phyloP scores from a whole-genome alignment of 169 alveolate genomes.

The Pseudocohnilembus persalinus region DNA sequence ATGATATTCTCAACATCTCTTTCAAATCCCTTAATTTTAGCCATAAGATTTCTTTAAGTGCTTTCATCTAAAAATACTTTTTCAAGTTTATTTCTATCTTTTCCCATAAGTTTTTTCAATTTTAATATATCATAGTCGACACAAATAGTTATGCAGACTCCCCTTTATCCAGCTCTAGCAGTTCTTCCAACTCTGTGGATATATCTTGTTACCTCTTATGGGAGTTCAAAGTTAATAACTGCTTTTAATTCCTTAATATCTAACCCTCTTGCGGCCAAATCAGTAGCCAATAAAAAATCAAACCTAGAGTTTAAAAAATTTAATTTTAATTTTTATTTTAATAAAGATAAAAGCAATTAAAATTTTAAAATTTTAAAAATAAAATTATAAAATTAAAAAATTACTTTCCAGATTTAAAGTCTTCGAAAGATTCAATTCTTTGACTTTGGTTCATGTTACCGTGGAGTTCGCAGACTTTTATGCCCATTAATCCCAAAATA shows the following conservation, averaged over 20 bases:
- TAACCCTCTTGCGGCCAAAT: conserved; percentile 95
- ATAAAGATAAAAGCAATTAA: too few species aligned
- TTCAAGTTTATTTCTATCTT: conserved; percentile 19
- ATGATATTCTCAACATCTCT: conserved; percentile 31
- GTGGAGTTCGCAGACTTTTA: conserved; percentile 93
- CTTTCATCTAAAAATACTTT: conserved; percentile 11
- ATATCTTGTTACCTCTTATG: conserved; percentile 88
- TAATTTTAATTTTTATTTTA: too few species aligned
- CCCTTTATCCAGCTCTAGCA: conserved; percentile 91
- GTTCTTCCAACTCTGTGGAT: conserved; percentile 91
- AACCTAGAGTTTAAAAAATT: conserved; percentile 45
- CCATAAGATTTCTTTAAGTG: conserved; percentile 9
- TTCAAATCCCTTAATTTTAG: conserved; percentile 29
- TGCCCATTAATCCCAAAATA: conserved; percentile 82
- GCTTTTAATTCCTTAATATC: conserved; percentile 91
- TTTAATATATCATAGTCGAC: conserved; percentile 38
- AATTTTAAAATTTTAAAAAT: too few species aligned
- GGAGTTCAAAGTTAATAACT: conserved; percentile 92
- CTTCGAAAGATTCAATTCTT: conserved; percentile 91
- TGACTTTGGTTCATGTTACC: conserved; percentile 93
- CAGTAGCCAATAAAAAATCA: conserved; percentile 93
- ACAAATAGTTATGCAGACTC: conserved; percentile 75
- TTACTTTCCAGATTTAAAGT: conserved; percentile 69
- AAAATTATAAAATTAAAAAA: not conserved
- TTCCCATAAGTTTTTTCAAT: conserved; percentile 34